Evolutionary conservation across 2,329 filamentous ascomycete genomes (phyloP).

Genomic region (Zymoseptoria ardabiliae): DNA sequence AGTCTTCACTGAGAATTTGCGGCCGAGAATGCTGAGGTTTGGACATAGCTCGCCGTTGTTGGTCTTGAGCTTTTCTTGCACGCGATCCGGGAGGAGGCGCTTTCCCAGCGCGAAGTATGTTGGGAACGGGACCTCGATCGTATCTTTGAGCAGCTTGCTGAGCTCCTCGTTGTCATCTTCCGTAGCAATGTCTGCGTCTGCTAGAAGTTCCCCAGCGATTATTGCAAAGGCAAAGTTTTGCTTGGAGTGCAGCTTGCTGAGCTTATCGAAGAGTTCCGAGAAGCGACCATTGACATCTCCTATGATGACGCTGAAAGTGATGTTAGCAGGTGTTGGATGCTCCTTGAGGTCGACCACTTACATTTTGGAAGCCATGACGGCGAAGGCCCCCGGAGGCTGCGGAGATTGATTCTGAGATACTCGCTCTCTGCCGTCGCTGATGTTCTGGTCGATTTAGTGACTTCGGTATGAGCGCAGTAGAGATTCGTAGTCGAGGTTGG

Average conservation of each 20-base stretch:
- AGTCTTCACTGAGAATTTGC: conserved; percentile 80
- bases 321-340: conserved; percentile 1
- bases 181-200: conserved; percentile 36
- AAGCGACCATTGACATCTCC: conserved; percentile 78
- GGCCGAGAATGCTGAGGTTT: conserved; percentile 87
- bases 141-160: conserved; percentile 59
- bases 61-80: conserved; percentile 66
- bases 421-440: neutral
- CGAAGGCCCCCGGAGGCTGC: neutral
- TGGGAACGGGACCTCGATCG: conserved; percentile 66
- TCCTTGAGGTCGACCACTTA: conserved; percentile 25
- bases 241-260: conserved; percentile 73
- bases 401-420: neutral
- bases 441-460: neutral
- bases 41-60: conserved; percentile 66
- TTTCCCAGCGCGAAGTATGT: conserved; percentile 86
- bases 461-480: neutral
- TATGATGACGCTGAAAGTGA: conserved; percentile 59
- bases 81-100: conserved; percentile 59
- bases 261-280: conserved; percentile 67
- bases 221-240: conserved; percentile 83
- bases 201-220: conserved; percentile 76
- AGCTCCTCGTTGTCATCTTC: conserved; percentile 41
- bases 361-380: conserved; percentile 51
- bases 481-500: neutral